Percentiles rank a stretch among this genome's conserved stretches.
phyloP scores from a whole-genome alignment of 768 basidiomycete species.

The Rossbeevera mucosa region DNA sequence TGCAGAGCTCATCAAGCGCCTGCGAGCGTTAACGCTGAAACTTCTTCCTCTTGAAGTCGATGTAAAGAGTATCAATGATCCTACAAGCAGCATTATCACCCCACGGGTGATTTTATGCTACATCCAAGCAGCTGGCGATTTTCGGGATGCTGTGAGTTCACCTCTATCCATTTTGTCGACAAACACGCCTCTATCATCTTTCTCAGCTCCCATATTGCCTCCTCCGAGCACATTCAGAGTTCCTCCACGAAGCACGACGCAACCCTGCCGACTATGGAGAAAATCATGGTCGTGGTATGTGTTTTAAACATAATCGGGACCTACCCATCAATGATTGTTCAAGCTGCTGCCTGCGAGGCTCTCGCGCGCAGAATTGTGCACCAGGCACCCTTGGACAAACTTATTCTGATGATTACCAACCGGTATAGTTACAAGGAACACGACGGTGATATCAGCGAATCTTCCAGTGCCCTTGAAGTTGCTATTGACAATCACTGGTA shows the following conservation, averaged over 20 bases:
- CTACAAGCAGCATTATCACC: conserved; percentile 82
- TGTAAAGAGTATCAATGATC: conserved; percentile 55
- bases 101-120: conserved; percentile 75
- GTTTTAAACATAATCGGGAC: neutral
- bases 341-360: conserved; percentile 81
- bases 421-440: conserved; percentile 66
- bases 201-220: conserved; percentile 76
- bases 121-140: conserved; percentile 80
- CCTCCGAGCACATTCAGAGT: conserved; percentile 71
- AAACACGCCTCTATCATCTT: neutral
- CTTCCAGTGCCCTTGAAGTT: conserved; percentile 75
- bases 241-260: conserved; percentile 75
- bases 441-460: conserved; percentile 74
- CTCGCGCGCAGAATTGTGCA: conserved; percentile 80
- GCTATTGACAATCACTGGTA: conserved; percentile 93
- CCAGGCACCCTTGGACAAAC: conserved; percentile 53
- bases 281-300: conserved; percentile 70
- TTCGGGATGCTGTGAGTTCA: conserved; percentile 67
- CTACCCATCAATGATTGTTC: neutral
- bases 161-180: neutral
- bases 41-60: conserved; percentile 83
- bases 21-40: conserved; percentile 68
- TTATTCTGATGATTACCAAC: conserved; percentile 70
- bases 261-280: conserved; percentile 87
- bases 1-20: conserved; percentile 73